A percentile compares a stretch with the other conserved stretches of the same genome.
Conservation (phyloP, 192 early-diverging fungal genomes). For the Obelidium mucronatum region DNA sequence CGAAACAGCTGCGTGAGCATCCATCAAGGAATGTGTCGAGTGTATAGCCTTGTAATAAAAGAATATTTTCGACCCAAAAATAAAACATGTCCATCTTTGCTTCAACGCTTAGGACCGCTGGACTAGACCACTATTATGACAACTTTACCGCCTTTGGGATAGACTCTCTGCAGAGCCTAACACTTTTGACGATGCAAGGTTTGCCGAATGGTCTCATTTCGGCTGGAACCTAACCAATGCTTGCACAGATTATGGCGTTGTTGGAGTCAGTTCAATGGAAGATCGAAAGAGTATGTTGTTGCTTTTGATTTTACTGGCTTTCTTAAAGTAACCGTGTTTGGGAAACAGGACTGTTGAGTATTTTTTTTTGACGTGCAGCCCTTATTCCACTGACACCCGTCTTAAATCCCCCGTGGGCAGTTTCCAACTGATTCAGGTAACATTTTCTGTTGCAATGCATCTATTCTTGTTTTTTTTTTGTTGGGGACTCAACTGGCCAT, state of each 20-base stretch:
- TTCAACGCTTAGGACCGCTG: constrained; percentile 64
- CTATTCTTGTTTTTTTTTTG: not conserved
- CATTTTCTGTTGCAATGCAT: not conserved
- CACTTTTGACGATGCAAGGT: constrained; percentile 83
- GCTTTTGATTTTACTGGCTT: constrained; percentile 45
- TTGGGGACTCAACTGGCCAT: not conserved
- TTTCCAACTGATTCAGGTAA: constrained; percentile 63
- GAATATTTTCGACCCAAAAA: not conserved
- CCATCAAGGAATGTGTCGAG: not conserved
- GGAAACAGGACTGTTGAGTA: not conserved
- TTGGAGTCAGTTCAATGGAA: constrained; percentile 63
- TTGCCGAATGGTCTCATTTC: too few species aligned
- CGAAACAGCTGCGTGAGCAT: constrained; percentile 30
- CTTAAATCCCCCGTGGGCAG: constrained; percentile 32
- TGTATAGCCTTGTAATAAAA: not conserved
- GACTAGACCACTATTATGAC: constrained; percentile 67
- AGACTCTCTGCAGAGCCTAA: constrained; percentile 63
- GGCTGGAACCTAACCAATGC: too few species aligned
- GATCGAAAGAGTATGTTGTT: constrained; percentile 53
- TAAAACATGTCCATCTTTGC: constrained; percentile 13
- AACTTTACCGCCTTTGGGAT: constrained; percentile 60
- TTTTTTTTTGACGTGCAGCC: too few species aligned
- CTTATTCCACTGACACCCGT: not conserved
- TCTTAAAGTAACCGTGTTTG: constrained; percentile 34
- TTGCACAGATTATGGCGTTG: constrained; percentile 54